Conservation (phyloP, 768 basidiomycete genomes). For the Rubroboletus satanas region DNA sequence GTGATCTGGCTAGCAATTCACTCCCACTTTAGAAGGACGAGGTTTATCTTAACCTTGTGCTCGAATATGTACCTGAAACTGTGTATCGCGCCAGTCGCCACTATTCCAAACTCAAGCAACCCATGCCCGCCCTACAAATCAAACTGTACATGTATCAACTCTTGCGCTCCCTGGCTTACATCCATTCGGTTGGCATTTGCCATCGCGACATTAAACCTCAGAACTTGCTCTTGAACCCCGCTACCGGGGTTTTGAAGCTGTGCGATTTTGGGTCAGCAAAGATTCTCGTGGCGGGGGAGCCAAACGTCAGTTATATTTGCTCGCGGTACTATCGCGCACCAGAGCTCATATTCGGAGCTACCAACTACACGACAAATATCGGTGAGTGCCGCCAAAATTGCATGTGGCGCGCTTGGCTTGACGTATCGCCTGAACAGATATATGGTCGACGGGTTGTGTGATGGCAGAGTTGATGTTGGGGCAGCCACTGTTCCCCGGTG, state of each 20-base stretch:
- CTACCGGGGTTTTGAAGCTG: constrained; percentile 93
- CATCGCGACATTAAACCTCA: constrained; percentile 99
- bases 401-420: constrained; percentile 3
- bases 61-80: constrained; percentile 99
- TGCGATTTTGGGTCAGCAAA: constrained; percentile 99
- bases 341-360: constrained; percentile 98
- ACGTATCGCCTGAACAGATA: constrained; percentile 51
- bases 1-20: constrained; percentile 4
- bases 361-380: constrained; percentile 99
- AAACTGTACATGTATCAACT: constrained; percentile 99
- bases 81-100: constrained; percentile 98
- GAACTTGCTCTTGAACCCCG: constrained; percentile 95
- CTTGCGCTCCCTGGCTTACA: constrained; percentile 96
- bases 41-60: constrained; percentile 98
- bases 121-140: constrained; percentile 99
- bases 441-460: constrained; percentile 99
- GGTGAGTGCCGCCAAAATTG: constrained; percentile 51
- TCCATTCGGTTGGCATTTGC: constrained; percentile 98
- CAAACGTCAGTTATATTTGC: constrained; percentile 99
- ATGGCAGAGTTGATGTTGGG: constrained; percentile 99
- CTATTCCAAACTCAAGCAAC: constrained; percentile 99
- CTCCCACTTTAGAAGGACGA: constrained; percentile 82
- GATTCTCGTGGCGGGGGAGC: constrained; percentile 95
- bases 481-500: constrained; percentile 97
- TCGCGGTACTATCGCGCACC: constrained; percentile 99